Percentiles rank a stretch among this genome's conserved stretches.
Evolutionary conservation across 108 stramenopile species (phyloP).

Genomic region (Heterococcus sp.): DNA sequence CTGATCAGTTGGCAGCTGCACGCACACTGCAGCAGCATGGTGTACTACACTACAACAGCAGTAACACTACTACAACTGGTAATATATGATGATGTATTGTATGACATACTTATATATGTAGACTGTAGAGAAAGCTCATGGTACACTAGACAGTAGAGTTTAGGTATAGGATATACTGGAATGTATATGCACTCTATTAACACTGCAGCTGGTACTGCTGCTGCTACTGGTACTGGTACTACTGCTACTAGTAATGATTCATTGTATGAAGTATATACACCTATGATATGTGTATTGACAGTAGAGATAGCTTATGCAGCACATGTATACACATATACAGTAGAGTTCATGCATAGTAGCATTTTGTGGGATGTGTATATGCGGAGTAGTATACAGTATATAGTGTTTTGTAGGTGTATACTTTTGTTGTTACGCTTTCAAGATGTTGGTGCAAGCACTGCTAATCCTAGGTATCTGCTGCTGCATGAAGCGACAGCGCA

Average conservation of each 20-base stretch:
- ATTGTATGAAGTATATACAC: no score
- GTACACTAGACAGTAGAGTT: not conserved
- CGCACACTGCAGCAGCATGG: not conserved
- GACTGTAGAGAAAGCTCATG: not conserved
- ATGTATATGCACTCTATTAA: not conserved
- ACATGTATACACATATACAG: no score
- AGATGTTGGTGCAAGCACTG: no score
- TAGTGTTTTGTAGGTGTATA: no score
- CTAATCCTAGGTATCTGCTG: no score
- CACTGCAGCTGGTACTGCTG: not conserved
- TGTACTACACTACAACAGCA: not conserved
- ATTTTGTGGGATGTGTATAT: no score
- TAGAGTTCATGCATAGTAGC: no score
- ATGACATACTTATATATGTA: not conserved
- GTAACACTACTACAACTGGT: not conserved
- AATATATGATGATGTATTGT: not conserved
- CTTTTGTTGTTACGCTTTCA: no score
- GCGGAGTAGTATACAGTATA: no score
- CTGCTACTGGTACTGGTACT: not conserved
- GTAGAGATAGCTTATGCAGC: no score
- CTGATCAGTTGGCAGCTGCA: not conserved
- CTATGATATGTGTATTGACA: no score
- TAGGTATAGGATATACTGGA: not conserved
- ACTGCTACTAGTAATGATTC: not conserved
- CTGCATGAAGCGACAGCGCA: not conserved